Base-by-base conservation (phyloP, 1,139 yeast genomes). In the Blastobotrys petasosporus region DNA sequence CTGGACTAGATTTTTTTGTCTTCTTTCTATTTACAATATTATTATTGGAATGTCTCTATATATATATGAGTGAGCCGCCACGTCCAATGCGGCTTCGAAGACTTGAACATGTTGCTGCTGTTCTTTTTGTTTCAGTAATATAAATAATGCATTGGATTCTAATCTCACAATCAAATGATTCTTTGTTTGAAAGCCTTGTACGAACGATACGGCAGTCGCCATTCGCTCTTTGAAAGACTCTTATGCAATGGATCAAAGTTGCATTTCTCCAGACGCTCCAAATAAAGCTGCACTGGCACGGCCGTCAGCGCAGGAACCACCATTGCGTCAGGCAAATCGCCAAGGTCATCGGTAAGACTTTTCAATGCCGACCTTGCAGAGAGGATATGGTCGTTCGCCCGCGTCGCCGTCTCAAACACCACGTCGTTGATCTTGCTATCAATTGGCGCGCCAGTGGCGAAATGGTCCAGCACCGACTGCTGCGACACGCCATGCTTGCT, bases 361-460 rank as follows among this genome's bases (percentile, higher is more conserved):
- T 56, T 49, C 15, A 83, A 62, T 55, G 83, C 78, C 12, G 70
- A 62, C 45, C 83, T 67, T 1, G 94, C 90, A 0, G 88, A 70
- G 6, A 85, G 63, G 12, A 86, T 63, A 62, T 86, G 95, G 62
- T 86, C 95, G 64, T 86, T 85, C 1, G 95, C 94, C 1, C 76
- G 67, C 1, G 82, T 76, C 1, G 94, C 86, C 0, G 84, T 76
- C 43, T 82, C 87, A 57, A 76, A 86, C 0, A 84, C 73, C 9
- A 80, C 78, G 57, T 82, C 79, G 51, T 76, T 73, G 47, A 85
- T 60, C 11, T 70, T 70, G 28, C 69, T 73, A 13, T 57, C 57
- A 15, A 57, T 47, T 7, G 37, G 34, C 15, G 36, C 38, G 10
- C 38, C 44, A 10, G 37, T 37, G 15, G 20, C 32, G 28, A 35